Evolutionary conservation across 2,329 filamentous ascomycete genomes (phyloP), one percentile per base, ranked within the genome.

Genomic region (Tolypocladium sp.): DNA sequence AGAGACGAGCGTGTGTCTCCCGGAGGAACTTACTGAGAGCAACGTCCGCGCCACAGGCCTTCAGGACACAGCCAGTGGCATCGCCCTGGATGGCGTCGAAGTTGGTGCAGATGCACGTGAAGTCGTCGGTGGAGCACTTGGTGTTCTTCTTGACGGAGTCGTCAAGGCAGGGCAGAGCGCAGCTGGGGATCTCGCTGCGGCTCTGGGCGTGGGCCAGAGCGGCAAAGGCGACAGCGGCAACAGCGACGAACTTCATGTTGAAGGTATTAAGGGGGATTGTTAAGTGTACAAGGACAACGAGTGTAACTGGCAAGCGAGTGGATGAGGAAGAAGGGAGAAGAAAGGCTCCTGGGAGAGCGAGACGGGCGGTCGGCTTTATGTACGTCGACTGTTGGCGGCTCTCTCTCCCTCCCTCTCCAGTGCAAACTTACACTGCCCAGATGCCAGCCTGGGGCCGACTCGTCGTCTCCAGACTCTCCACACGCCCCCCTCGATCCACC

Each of bases 231-330:
- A 73, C 57, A 62, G 70, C 65, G 60, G 68, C 69, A 64, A 72
- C 56, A 59, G 72, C 58, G 68, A 67, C 37, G 60, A 63, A 71
- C 73, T 75, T 76, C 74, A 76, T 76, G 37, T 72, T 76, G 70
- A 66, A 57, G 57, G 58, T 63, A 58, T 63, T 59, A 53, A 44
- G 22, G 27, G 46, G 55, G 57, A 54, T 44, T 57, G 44, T 42
- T 33, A 56, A 51, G 49, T 51, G 54, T 59, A 64, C 57, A 67
- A 37, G 30, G 65, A 61, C 65, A 70, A 67, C 70, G 70, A 73
- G 61, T 69, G 70, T 65, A 63, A 63, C 49, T 66, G 63, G 59
- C 63, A 61, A 70, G 67, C 65, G 68, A 69, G 60, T 70, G 70
- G 67, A 72, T 72, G 67, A 58, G 57, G 59, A 55, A 27, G 30